Base-by-base conservation (phyloP, 148 eudicot genomes). In the Cornus kousa region DNA sequence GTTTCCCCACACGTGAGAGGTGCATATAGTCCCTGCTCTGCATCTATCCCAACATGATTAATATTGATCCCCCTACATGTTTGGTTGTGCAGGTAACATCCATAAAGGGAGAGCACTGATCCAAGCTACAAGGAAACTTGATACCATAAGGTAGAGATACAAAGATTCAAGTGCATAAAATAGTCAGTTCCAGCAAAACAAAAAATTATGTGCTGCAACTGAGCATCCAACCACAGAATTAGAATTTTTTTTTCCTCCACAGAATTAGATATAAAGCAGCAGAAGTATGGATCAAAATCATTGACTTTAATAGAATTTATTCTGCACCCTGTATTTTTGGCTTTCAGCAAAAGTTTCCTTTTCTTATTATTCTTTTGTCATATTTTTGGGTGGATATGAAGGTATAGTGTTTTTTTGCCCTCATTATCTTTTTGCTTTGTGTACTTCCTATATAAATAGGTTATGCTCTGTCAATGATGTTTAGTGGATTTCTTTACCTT, bases 101-200 rank as follows among this genome's bases (percentile, higher is more conserved):
- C 94, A 53, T 86, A 83, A 10, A 87, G 68, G 55, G 92, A 91
- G 70, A 89, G 80, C 28, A 77, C n/a, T 35, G 91, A 83, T 74
- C 91, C 94, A 67, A 89, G 31, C 94, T 91, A 81, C 83, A 85
- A 73, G 73, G 73, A 33, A 78, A 68, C 57, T 48, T 67, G 22
- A 70, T 31, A 60, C 1, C 35, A 62, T 43, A 14, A 67, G 46
- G 72, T 64, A 62, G 66, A 19, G 50, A 72, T 24, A 60, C 22
- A 60, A 19, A 3, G 72, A 78, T 28, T 62, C 24, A 62, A 17
- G 9, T 62, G 66, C 66, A 62, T 62, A 62, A n/a, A 62, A 62
- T 16, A 62, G 24, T 5, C 66, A 62, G 24, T 19, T 62, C 23
- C 66, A 62, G 19, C 66, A 62, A 20, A 62, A 62, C 66, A 62